Percentiles rank a stretch among this genome's conserved stretches.
These are phyloP conservation scores for Radiomyces spectabilis DNA, from an alignment of 192 early-diverging fungal species.

Conservation along the genomic window DNA sequence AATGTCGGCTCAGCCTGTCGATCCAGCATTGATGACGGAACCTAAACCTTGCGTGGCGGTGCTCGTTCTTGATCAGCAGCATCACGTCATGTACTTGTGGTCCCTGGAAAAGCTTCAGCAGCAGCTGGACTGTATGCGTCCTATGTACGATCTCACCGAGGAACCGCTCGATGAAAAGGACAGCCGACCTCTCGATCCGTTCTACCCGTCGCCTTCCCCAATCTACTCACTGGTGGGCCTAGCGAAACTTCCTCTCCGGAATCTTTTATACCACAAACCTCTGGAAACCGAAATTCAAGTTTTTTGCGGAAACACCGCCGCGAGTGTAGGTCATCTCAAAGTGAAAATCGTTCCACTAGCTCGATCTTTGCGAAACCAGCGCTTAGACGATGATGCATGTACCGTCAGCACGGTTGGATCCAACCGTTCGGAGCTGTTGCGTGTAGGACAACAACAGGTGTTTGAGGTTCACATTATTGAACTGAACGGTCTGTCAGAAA, in stretches of 20 bases:
- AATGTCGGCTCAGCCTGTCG: background rate
- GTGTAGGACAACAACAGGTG: constrained; percentile 41
- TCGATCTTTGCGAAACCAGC: background rate
- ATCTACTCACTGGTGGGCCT: constrained; percentile 41
- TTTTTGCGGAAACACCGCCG: constrained; percentile 34
- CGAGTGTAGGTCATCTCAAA: constrained; percentile 23
- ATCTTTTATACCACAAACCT: constrained; percentile 34
- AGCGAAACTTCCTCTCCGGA: constrained; percentile 31
- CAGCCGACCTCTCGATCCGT: constrained; percentile 26
- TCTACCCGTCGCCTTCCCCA: constrained; percentile 43
- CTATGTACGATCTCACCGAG: constrained; percentile 50
- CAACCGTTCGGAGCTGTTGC: constrained; percentile 19
- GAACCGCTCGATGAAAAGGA: no score
- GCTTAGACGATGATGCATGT: background rate
- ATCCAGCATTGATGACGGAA: background rate
- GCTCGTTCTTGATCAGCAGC: constrained; percentile 44
- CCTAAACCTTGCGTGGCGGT: constrained; percentile 44
- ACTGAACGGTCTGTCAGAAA: constrained; percentile 48
- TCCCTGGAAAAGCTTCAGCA: constrained; percentile 46
- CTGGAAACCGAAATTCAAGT: constrained; percentile 32
- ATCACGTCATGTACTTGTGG: constrained; percentile 52
- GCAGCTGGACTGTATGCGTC: constrained; percentile 63
- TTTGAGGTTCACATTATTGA: constrained; percentile 60
- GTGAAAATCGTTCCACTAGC: constrained; percentile 38
- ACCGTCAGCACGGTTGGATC: background rate